These are phyloP conservation scores for Talaromyces sp. DNA, from an alignment of 2,329 filamentous ascomycete genomes.

Conservation along the genomic window DNA sequence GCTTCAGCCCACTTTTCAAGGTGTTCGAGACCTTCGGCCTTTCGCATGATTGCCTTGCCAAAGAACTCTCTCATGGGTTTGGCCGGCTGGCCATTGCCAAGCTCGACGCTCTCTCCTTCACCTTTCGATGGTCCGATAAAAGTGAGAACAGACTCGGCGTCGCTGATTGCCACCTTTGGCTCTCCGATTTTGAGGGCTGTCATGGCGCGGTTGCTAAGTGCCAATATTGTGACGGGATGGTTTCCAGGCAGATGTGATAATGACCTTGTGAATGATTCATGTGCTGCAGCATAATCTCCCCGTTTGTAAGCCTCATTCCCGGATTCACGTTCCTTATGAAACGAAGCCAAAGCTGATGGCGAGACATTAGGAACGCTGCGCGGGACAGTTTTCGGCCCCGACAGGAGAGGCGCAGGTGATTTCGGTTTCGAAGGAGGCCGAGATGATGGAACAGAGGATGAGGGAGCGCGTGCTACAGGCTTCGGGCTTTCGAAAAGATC, in stretches of 20 bases:
- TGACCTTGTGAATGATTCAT: conserved; percentile 73
- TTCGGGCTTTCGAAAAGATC: conserved; percentile 58
- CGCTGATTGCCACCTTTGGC: conserved; percentile 76
- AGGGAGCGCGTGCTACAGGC: conserved; percentile 24
- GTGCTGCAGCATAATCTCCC: conserved; percentile 83
- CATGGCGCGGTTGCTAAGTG: conserved; percentile 84
- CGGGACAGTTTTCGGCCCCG: conserved; percentile 42
- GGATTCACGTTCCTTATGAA: conserved; percentile 69
- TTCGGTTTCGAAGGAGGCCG: conserved; percentile 32
- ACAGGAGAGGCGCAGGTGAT: conserved; percentile 40
- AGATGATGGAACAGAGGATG: conserved; percentile 28
- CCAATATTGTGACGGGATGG: conserved; percentile 81
- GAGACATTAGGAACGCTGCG: conserved; percentile 60
- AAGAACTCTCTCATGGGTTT: conserved; percentile 92
- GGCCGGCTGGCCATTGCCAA: conserved; percentile 56
- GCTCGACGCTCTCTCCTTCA: conserved; percentile 70
- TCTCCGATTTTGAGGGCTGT: conserved; percentile 89
- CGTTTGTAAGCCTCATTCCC: conserved; percentile 89
- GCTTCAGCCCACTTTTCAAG: conserved; percentile 93
- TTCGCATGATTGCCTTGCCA: conserved; percentile 87
- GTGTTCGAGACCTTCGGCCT: conserved; percentile 91
- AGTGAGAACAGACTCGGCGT: conserved; percentile 73
- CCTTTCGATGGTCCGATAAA: conserved; percentile 77
- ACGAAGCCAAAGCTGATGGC: conserved; percentile 63
- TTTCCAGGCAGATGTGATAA: conserved; percentile 65